Base-by-base conservation (phyloP, 768 basidiomycete genomes). In the Trametes sanguinea region DNA sequence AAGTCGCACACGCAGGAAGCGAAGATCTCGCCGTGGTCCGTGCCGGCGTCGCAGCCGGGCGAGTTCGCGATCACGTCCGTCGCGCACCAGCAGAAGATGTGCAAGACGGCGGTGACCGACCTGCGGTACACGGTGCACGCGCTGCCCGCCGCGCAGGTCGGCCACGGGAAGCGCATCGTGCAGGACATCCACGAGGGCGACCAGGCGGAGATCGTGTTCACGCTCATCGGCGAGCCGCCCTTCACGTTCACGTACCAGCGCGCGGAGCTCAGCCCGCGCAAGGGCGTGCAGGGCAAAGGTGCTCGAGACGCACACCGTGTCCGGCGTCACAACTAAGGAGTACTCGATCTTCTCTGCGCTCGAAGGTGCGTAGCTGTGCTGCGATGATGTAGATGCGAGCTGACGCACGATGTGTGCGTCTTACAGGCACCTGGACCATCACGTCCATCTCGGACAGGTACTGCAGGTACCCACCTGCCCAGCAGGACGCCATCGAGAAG, bases 181-280 rank as follows among this genome's bases (percentile, higher is more conserved):
- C 90, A 96, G 72, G 88, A 94, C 69, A 90, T 98, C 55, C 88
- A 94, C 60, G 95, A 97, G 79, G 95, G 92, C 57, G 92, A 94
- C 70, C 90, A 97, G 78, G 95, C 96, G 16, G 92, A 95, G 74
- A 97, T 99, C 61, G 76, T 89, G 44, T 98, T 99, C 74, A 87
- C 88, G 3, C 83, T 99, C 55, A 80, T 88, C 35, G 97, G 97
- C 47, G 90, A 92, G 71, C 90, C 97, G 16, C 97, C 97, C 0
- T 99, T 98, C 77, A 89, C 95, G 1, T 98, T 99, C 76, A 95
- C 94, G 0, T 95, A 95, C 75, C 92, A 94, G 73, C 85, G 93
- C 50, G 83, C 92, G 2, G 92, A 93, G 74, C 81, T 86, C 17
- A 81, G 79, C 52, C 73, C 78, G 3, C 85, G 82, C 76, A 90